Base-by-base conservation (phyloP, 371 early-diverging fungal species). In the Mucor velutinosus region DNA sequence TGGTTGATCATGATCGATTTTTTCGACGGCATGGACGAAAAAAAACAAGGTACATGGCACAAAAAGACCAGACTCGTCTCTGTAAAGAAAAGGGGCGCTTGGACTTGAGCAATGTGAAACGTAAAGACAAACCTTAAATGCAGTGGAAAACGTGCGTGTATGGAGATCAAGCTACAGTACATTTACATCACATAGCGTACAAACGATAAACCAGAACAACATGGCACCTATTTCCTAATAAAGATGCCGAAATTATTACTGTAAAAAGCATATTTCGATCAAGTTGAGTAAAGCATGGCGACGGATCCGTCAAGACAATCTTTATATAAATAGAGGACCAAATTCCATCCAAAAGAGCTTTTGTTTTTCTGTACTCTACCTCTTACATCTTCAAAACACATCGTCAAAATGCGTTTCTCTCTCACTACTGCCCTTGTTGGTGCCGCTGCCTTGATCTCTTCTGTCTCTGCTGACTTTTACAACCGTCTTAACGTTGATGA, bases 401-500 rank as follows among this genome's bases (percentile, higher is more conserved):
- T 45, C 19, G 19, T 45, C n/a, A 51, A 51, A 21, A 67, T 68
- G 68, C 68, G 68, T 63, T 68, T 68, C 51, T 68, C 68, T 59
- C 45, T 68, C 33, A 49, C 68, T 68, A 23, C 68, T 63, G 58
- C 68, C 39, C 63, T 68, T 23, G 27, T 68, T 29, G 68, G 68
- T 58, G 68, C 58, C 49, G 68, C 49, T 45, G 51, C 68, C 41
- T 37, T 68, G 30, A 30, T 49, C 25, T 68, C 69, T 19, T 35
- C 69, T 15, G 69, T 63, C n/a, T 29, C 69, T 41, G 69, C 69
- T 58, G 69, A 68, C 29, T 43, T 63, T 8, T 74, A 74, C 62
- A 67, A 71, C 29, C 67, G 72, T 33, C 65, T 74, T 29, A 49
- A 60, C 43, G 39, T 72, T 19, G 68, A 72, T 35, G 58, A 74